These are phyloP conservation scores for Tolypocladium tropicale DNA, from an alignment of 2,329 filamentous ascomycete genomes.

Conservation along the genomic window DNA sequence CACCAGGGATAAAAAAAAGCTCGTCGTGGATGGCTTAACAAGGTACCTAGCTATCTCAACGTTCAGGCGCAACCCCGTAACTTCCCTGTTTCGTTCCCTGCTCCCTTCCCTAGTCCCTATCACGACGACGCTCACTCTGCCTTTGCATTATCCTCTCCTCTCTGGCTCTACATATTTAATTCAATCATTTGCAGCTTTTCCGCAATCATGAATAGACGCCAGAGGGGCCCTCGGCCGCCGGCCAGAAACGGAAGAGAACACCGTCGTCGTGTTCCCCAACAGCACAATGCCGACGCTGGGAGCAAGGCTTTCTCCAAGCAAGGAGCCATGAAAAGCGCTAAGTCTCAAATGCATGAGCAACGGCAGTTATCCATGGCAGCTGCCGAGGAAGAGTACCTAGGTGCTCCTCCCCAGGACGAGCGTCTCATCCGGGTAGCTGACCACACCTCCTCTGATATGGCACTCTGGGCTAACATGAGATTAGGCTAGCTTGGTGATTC, in stretches of 20 bases:
- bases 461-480: conserved; percentile 3
- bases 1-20: no score
- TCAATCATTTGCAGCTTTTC: neutral
- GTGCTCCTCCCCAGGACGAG: neutral
- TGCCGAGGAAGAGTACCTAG: neutral
- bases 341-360: neutral
- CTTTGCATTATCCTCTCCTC: neutral
- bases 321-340: neutral
- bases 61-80: neutral
- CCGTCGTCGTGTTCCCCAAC: neutral
- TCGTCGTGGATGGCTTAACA: neutral
- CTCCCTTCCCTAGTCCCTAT: no score
- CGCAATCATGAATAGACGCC: neutral
- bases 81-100: neutral
- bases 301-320: neutral
- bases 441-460: neutral
- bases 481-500: conserved; percentile 17
- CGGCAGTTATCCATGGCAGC: neutral
- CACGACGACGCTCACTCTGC: neutral
- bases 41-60: neutral
- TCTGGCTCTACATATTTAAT: neutral
- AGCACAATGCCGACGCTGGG: neutral
- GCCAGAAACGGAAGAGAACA: neutral
- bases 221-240: neutral
- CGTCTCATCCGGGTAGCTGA: neutral